Conservation (phyloP, 371 early-diverging fungal species). For the Mucor piriformis region DNA sequence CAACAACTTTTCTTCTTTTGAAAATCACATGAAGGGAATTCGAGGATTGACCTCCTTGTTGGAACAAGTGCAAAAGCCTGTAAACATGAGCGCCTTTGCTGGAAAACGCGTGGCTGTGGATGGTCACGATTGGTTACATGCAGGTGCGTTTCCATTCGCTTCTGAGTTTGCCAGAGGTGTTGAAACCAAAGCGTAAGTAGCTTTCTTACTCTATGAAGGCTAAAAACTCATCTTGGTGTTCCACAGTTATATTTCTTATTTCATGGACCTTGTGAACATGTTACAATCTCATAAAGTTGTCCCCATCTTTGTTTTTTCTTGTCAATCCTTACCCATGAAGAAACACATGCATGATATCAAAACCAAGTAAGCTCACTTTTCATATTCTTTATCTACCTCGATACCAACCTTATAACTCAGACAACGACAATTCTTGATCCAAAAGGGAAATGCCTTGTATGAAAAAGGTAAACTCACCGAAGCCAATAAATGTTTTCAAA, state of each 20-base stretch:
- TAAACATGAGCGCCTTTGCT: slow-evolving; percentile 66
- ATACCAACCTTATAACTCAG: neutral
- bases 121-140: slow-evolving; percentile 93
- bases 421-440: slow-evolving; percentile 38
- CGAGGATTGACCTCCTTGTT: slow-evolving; percentile 78
- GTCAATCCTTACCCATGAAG: slow-evolving; percentile 91
- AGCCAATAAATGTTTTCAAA: slow-evolving; percentile 75
- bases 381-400: neutral
- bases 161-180: slow-evolving; percentile 69
- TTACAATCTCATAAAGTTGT: slow-evolving; percentile 70
- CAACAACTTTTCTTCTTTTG: no score
- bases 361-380: slow-evolving; percentile 61
- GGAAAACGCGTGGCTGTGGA: slow-evolving; percentile 87
- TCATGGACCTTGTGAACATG: slow-evolving; percentile 72
- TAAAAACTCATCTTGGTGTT: no score
- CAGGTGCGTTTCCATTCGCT: slow-evolving; percentile 84
- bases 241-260: slow-evolving; percentile 75
- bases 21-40: slow-evolving; percentile 91
- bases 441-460: slow-evolving; percentile 43
- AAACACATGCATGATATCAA: slow-evolving; percentile 61
- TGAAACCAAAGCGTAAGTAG: slow-evolving; percentile 67
- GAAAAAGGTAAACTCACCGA: slow-evolving; percentile 8
- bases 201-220: no score
- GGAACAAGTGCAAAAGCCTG: slow-evolving; percentile 63
- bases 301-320: slow-evolving; percentile 97